phyloP scores from a whole-genome alignment of 2,329 filamentous ascomycete genomes.

The Venturia oleaginea region DNA sequence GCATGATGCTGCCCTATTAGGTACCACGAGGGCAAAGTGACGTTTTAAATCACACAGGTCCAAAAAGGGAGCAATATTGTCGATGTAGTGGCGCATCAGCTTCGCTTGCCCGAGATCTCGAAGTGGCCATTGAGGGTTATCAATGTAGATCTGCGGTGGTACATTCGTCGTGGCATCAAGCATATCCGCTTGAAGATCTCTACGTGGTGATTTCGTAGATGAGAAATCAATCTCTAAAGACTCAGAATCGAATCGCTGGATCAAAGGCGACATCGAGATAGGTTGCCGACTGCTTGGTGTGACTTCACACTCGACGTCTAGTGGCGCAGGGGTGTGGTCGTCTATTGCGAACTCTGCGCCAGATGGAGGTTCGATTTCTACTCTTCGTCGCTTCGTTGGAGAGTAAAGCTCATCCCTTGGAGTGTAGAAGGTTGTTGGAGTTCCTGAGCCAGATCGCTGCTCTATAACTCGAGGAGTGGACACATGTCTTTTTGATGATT shows the following conservation, averaged over 20 bases:
- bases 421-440: neutral
- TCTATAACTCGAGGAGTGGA: neutral
- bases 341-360: neutral
- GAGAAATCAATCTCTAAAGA: neutral
- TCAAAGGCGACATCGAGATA: neutral
- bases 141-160: neutral
- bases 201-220: neutral
- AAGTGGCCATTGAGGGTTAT: conserved; percentile 20
- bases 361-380: neutral
- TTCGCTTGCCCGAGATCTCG: conserved; percentile 22
- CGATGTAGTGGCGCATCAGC: conserved; percentile 25
- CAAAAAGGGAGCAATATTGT: conserved; percentile 23
- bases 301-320: neutral
- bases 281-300: neutral
- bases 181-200: neutral
- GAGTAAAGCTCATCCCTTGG: neutral
- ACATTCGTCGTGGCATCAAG: neutral
- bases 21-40: conserved; percentile 47
- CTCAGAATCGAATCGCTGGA: too few relatives aligned
- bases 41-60: conserved; percentile 26
- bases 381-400: neutral
- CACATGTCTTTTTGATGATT: neutral
- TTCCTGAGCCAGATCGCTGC: neutral
- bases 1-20: conserved; percentile 42
- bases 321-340: neutral